These are phyloP conservation scores for Eucalyptus virginea DNA, from an alignment of 345 rosid genomes.

Conservation along the genomic window DNA sequence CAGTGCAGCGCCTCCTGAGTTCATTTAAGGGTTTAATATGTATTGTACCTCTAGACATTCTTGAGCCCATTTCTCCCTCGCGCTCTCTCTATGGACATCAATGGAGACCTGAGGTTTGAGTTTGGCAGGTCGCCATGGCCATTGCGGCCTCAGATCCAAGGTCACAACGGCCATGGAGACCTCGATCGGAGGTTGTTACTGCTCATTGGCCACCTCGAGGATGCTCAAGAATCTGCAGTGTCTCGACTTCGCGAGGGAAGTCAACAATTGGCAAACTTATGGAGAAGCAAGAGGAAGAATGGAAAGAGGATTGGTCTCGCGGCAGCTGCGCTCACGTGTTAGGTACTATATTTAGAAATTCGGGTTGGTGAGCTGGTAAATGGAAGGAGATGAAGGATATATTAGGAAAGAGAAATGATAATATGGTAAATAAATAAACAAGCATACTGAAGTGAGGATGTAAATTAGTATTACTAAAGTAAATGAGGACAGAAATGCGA, in stretches of 20 bases:
- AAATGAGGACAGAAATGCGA: too few species aligned
- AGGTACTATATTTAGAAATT: background rate
- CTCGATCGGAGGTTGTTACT: background rate
- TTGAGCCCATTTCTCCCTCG: background rate
- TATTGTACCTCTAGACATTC: too few species aligned
- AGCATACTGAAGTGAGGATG: too few species aligned
- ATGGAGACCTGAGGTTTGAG: background rate
- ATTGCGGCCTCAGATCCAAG: background rate
- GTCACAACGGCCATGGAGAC: background rate
- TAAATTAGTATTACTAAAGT: too few species aligned
- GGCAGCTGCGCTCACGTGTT: background rate
- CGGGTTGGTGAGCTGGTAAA: background rate
- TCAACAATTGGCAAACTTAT: background rate
- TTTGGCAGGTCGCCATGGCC: background rate
- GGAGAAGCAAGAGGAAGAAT: background rate
- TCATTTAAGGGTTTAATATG: too few species aligned
- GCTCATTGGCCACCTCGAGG: background rate
- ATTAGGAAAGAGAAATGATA: background rate
- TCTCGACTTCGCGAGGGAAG: background rate
- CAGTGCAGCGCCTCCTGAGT: background rate
- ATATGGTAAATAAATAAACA: too few species aligned
- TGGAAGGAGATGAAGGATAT: background rate
- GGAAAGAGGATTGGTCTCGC: background rate
- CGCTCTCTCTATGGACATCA: background rate
- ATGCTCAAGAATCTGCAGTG: background rate